Percentiles rank a stretch among this genome's conserved stretches.
Conservation (phyloP, 1,139 yeast species). For the Yamadazyma oceani region DNA sequence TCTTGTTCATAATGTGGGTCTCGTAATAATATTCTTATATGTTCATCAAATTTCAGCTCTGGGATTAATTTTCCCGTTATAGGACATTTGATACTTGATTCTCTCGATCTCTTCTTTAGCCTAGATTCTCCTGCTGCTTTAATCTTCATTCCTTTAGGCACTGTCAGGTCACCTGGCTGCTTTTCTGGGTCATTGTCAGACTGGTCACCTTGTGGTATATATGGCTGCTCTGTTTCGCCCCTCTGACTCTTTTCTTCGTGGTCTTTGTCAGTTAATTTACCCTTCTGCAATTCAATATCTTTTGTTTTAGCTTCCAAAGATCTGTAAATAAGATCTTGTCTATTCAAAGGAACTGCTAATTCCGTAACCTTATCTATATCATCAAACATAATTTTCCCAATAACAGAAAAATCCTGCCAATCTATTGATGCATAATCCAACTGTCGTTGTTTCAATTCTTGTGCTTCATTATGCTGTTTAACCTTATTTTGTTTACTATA, state of each 20-base stretch:
- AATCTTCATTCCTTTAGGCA: conserved; percentile 62
- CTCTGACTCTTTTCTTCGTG: conserved; percentile 6
- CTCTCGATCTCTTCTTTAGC: conserved; percentile 34
- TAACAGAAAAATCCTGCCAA: conserved; percentile 82
- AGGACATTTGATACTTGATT: conserved; percentile 62
- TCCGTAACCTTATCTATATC: conserved; percentile 64
- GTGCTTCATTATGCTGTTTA: conserved; percentile 24
- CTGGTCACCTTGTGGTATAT: conserved; percentile 1
- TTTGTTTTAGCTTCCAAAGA: conserved; percentile 46
- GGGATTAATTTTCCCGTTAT: conserved; percentile 69
- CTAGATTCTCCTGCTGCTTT: conserved; percentile 71
- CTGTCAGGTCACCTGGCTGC: too few species aligned
- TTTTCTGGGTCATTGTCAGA: conserved; percentile 5
- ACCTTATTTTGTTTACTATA: conserved; percentile 40
- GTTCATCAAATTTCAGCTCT: conserved; percentile 71
- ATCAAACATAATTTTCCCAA: conserved; percentile 67
- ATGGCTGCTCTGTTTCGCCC: too few species aligned
- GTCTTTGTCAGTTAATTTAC: conserved; percentile 6
- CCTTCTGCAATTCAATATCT: conserved; percentile 17
- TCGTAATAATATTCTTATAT: conserved; percentile 66
- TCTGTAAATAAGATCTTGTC: conserved; percentile 61
- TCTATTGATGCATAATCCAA: conserved; percentile 73
- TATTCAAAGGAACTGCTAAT: conserved; percentile 59
- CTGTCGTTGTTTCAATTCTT: conserved; percentile 37
- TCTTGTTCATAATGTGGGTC: conserved; percentile 81